Conservation (phyloP, 2,329 filamentous ascomycete genomes). For the Domatiomyces catenatus region DNA sequence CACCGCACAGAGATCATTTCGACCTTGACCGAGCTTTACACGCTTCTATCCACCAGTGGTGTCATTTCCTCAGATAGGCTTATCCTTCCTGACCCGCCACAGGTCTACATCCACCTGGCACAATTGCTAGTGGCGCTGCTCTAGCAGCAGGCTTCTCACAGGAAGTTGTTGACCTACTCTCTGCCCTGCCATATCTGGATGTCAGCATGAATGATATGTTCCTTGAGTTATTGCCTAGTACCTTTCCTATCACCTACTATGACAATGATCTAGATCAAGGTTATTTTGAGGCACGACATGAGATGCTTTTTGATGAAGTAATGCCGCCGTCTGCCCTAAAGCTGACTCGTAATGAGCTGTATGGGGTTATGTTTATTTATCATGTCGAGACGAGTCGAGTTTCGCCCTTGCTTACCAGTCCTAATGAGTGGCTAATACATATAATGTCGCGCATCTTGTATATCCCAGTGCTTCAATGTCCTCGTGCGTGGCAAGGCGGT, state of each 20-base stretch:
- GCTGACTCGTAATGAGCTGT: not conserved
- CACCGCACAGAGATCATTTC: too few relatives aligned
- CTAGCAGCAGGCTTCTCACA: not conserved
- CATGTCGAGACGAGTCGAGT: slow-evolving; percentile 3
- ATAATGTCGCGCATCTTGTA: too few relatives aligned
- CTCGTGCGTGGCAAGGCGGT: too few relatives aligned
- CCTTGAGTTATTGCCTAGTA: not conserved
- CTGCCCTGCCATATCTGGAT: not conserved
- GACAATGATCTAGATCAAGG: not conserved
- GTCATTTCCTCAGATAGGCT: too few relatives aligned
- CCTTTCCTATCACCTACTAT: not conserved
- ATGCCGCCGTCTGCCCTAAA: not conserved
- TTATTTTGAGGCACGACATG: not conserved
- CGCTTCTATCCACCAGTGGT: too few relatives aligned
- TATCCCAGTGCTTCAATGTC: too few relatives aligned
- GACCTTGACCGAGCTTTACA: too few relatives aligned
- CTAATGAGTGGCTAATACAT: too few relatives aligned
- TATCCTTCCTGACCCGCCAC: too few relatives aligned
- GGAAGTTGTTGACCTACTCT: not conserved
- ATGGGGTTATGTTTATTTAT: slow-evolving; percentile 4
- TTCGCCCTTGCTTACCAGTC: not conserved
- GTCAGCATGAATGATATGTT: not conserved
- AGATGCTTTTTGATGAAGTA: not conserved
- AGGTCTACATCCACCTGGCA: too few relatives aligned
- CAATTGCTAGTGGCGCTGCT: not conserved